Conservation (phyloP, 768 basidiomycete genomes). For the Tricholoma sp. region DNA sequence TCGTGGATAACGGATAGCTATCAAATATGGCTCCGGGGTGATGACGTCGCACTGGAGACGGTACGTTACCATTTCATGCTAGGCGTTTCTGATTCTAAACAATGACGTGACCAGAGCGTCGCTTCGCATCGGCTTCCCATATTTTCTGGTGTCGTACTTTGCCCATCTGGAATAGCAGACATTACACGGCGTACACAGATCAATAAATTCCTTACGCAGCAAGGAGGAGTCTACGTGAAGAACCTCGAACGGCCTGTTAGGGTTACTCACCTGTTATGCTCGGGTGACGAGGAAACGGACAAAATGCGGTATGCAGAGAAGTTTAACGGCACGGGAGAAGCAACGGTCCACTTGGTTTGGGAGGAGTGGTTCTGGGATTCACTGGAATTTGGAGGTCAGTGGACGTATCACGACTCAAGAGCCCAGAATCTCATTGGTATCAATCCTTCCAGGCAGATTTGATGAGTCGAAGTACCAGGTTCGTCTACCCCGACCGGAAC, state of each 20-base stretch:
- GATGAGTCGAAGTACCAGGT: conserved; percentile 60
- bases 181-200: conserved; percentile 57
- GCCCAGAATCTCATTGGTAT: background rate
- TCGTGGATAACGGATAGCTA: conserved; percentile 76
- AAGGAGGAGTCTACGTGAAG: conserved; percentile 70
- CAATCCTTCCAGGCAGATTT: conserved; percentile 44
- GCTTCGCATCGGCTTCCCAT: conserved; percentile 59
- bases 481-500: conserved; percentile 54
- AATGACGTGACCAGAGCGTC: conserved; percentile 43
- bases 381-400: conserved; percentile 62
- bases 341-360: conserved; percentile 78
- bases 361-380: conserved; percentile 98
- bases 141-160: conserved; percentile 67
- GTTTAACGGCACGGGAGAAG: conserved; percentile 66
- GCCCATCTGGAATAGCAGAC: conserved; percentile 72
- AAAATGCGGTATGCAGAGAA: conserved; percentile 79
- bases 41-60: conserved; percentile 65
- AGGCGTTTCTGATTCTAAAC: background rate
- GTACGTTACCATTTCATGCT: conserved; percentile 30
- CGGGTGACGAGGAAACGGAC: conserved; percentile 59
- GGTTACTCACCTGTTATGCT: conserved; percentile 84
- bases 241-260: conserved; percentile 71
- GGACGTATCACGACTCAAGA: background rate
- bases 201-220: conserved; percentile 48
- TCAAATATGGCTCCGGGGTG: conserved; percentile 71